Conservation (phyloP, 176 grass and related monocot genomes). For the Phoenix dactylifera region DNA sequence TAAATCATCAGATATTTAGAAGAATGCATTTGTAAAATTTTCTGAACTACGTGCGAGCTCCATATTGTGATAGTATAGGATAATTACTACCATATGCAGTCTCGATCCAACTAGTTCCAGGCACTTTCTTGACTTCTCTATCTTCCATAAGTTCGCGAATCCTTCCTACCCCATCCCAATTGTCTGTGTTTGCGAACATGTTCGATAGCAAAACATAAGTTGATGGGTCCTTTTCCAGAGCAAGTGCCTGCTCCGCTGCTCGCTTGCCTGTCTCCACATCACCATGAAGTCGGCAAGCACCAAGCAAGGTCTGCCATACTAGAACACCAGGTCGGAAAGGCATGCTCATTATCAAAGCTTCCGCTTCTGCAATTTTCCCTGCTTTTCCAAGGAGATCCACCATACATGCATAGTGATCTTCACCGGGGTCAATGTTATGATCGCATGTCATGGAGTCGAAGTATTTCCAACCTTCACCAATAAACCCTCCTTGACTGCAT, state of each 20-base stretch:
- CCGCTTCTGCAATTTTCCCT: slow-evolving; percentile 33
- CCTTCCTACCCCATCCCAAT: slow-evolving; percentile 32
- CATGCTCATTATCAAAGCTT: slow-evolving; percentile 43
- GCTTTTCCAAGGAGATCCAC: slow-evolving; percentile 55
- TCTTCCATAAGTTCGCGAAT: slow-evolving; percentile 36
- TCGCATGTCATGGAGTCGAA: slow-evolving; percentile 38
- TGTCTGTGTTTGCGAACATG: slow-evolving; percentile 6
- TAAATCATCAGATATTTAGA: no score
- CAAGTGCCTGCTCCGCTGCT: slow-evolving; percentile 26
- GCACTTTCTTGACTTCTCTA: slow-evolving; percentile 32
- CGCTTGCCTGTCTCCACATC: slow-evolving; percentile 32
- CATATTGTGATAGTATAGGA: no score
- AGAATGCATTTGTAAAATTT: no score
- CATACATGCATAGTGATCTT: slow-evolving; percentile 67
- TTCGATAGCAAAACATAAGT: slow-evolving; percentile 37
- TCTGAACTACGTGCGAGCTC: no score
- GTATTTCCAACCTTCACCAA: slow-evolving; percentile 45
- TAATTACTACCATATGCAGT: no score
- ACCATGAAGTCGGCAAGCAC: slow-evolving; percentile 33
- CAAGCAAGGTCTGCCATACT: slow-evolving; percentile 43
- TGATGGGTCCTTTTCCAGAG: slow-evolving; percentile 37
- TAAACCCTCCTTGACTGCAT: slow-evolving; percentile 45
- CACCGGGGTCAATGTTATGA: slow-evolving; percentile 25
- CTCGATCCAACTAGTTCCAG: slow-evolving; percentile 39
- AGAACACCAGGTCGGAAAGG: slow-evolving; percentile 30